phyloP scores from a whole-genome alignment of 2,329 filamentous ascomycete genomes.

The Claviceps arundinis region DNA sequence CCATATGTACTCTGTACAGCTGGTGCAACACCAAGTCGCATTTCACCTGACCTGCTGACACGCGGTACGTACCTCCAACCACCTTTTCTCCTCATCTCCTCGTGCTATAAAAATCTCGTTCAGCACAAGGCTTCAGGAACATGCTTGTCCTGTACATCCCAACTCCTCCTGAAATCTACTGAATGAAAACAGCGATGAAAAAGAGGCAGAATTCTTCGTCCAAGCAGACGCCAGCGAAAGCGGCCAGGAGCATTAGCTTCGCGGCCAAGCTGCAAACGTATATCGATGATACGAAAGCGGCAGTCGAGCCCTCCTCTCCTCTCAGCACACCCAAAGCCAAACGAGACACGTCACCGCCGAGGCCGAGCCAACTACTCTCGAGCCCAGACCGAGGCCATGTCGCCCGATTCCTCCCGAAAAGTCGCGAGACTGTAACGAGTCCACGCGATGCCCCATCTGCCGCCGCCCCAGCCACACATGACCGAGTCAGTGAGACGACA shows the following conservation, averaged over 20 bases:
- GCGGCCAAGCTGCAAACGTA: background rate
- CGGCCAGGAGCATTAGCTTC: background rate
- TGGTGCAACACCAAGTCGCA: too few relatives aligned
- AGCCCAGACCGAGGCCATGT: conserved; percentile 35
- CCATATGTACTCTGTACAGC: too few relatives aligned
- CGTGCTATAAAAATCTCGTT: too few relatives aligned
- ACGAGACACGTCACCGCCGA: conserved; percentile 30
- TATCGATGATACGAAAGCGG: background rate
- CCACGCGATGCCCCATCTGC: conserved; percentile 43
- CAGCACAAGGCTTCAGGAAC: too few relatives aligned
- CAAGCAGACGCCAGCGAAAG: background rate
- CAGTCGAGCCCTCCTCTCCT: background rate
- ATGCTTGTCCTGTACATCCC: too few relatives aligned
- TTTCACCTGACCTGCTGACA: too few relatives aligned
- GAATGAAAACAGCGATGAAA: too few relatives aligned
- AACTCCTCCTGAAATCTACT: too few relatives aligned
- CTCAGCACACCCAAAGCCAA: conserved; percentile 16
- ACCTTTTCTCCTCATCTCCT: too few relatives aligned
- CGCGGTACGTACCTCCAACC: too few relatives aligned
- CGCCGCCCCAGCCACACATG: too few relatives aligned
- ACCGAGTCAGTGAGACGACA: too few relatives aligned
- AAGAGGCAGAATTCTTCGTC: background rate
- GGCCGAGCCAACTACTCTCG: conserved; percentile 24
- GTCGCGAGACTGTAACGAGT: conserved; percentile 46
- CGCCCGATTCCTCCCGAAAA: conserved; percentile 47